A percentile compares a stretch with the other conserved stretches of the same genome.
phyloP scores from a whole-genome alignment of 2,329 filamentous ascomycete species.

The Sporothrix pseudoabietina region DNA sequence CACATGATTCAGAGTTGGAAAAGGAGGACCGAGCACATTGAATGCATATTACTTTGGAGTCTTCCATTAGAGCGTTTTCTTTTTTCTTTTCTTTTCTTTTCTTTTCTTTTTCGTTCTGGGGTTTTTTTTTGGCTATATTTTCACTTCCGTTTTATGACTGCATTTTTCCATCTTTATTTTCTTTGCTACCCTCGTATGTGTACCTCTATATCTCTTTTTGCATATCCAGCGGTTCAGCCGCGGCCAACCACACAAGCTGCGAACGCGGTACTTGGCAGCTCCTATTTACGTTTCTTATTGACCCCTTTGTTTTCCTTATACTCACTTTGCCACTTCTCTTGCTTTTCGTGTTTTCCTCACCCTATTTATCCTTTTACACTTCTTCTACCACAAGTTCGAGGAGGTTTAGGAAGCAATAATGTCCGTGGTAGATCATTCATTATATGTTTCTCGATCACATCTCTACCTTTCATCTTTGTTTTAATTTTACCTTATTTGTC shows the following conservation, averaged over 20 bases:
- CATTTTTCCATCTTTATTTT: neutral
- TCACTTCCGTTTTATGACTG: neutral
- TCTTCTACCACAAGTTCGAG: neutral
- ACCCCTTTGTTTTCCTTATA: neutral
- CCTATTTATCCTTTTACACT: too few relatives aligned
- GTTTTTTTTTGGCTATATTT: neutral
- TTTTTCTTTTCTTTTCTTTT: neutral
- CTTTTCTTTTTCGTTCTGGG: neutral
- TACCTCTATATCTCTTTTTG: neutral
- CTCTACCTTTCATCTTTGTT: neutral
- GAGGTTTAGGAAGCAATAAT: neutral
- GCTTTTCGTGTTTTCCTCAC: neutral
- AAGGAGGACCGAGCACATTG: neutral
- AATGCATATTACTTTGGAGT: slow-evolving; percentile 1
- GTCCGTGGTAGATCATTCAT: neutral
- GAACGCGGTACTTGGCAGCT: slow-evolving; percentile 21
- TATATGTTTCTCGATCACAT: neutral
- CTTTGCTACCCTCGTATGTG: neutral
- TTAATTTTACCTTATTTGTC: neutral
- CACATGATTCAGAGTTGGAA: neutral
- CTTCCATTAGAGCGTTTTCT: neutral
- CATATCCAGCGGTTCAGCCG: neutral
- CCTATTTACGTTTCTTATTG: slow-evolving; percentile 14
- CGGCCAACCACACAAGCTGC: slow-evolving; percentile 8
- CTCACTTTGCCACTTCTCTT: neutral